Base-by-base conservation (phyloP, 2,329 filamentous ascomycete species). In the Colletotrichum musicola region DNA sequence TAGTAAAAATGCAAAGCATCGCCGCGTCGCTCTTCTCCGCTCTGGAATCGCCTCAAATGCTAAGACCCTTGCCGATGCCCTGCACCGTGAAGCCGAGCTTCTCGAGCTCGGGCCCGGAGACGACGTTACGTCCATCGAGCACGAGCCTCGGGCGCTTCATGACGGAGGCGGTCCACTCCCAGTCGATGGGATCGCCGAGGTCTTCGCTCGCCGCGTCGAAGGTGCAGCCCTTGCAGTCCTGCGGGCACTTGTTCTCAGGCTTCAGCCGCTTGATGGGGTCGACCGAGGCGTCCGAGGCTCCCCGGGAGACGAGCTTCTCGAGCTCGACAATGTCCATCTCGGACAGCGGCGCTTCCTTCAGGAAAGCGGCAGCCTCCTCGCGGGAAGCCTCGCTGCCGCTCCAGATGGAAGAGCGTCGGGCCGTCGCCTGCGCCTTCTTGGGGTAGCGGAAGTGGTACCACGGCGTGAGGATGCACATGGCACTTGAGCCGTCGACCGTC, bases 391-490 rank as follows among this genome's bases (percentile, higher is more conserved):
- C 60, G 7, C 44, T 18, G 18, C 22, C 44, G 16, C 71, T 70
- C 42, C 64, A 71, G 35, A 71, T 55, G 56, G 68, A 72, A 0
- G 68, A 42, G 14, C 59, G 51, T 6, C 71, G 71, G 5, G 73
- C 70, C 4, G 70, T 59, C 51, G 40, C 62, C 61, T 72, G 65
- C 22, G 72, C 69, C 42, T 73, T 70, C n/a, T 72, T 64, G 44
- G 69, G 71, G 54, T 79, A 80, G 27, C 78, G 79, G 74, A 88
- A 87, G 63, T 87, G 83, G 60, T 86, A 84, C 77, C 83, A 87
- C 20, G 86, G 85, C 1, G 84, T 87, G 69, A 86, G 78, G 47
- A 88, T 80, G 27, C 86, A 77, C 5, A 86, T 77, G 0, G 84
- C 85, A 55, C 84, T 67, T 27, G 62, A 62, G 50, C 67, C 54